Conservation (phyloP, 495 filamentous ascomycete genomes). For the Sordaria brevicollis region DNA sequence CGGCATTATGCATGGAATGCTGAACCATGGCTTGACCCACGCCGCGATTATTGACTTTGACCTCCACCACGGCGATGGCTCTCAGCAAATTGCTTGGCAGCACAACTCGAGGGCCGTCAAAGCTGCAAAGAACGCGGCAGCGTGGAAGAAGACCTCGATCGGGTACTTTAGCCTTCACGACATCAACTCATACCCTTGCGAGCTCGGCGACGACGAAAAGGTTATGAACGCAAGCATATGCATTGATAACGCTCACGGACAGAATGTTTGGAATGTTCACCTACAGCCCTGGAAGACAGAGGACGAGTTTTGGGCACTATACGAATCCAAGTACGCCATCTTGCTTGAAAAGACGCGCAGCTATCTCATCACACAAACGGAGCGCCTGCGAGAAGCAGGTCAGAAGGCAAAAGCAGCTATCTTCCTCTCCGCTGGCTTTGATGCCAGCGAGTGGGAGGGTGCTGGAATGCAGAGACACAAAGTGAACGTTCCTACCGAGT, state of each 20-base stretch:
- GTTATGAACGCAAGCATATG: constrained; percentile 85
- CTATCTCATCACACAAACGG: constrained; percentile 60
- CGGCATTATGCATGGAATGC: constrained; percentile 79
- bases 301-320: constrained; percentile 79
- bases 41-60: constrained; percentile 97
- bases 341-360: constrained; percentile 70
- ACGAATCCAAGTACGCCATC: constrained; percentile 61
- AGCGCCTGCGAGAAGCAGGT: constrained; percentile 42
- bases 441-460: constrained; percentile 92
- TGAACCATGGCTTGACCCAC: constrained; percentile 77
- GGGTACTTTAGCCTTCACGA: constrained; percentile 96
- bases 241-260: constrained; percentile 81
- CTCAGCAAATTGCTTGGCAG: constrained; percentile 82
- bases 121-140: constrained; percentile 52
- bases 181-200: constrained; percentile 95
- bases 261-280: constrained; percentile 95
- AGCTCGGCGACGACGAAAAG: constrained; percentile 79
- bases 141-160: constrained; percentile 71
- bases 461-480: constrained; percentile 86
- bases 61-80: constrained; percentile 92
- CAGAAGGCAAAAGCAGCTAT: constrained; percentile 68
- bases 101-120: constrained; percentile 56
- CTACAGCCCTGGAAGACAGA: constrained; percentile 74
- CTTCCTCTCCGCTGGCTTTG: constrained; percentile 91
- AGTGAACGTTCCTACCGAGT: constrained; percentile 91